Evolutionary conservation across 108 stramenopile species (phyloP), one percentile per base, ranked within the genome.

Genomic region (Skeletonema menzelii): DNA sequence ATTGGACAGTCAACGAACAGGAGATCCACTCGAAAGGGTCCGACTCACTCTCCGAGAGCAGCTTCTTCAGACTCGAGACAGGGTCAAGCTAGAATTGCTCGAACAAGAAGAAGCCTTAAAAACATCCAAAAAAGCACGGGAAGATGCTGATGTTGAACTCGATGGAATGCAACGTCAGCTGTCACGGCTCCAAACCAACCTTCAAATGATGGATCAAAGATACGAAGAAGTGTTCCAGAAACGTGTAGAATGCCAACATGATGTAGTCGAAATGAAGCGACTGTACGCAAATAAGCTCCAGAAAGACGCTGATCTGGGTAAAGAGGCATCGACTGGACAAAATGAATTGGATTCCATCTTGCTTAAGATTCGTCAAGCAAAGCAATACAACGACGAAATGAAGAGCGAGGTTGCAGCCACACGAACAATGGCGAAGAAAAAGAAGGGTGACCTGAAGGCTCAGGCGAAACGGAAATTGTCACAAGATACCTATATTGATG

Each of bases 151-250:
- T 31, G 90, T 94, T 24, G 80, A 89, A 61, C 72, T 95, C 7
- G 89, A 95, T 58, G 86, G 86, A 4, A 67, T 94, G 72, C 94
- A 95, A 65, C 91, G 94, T 58, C 94, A 94, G 77, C 83, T 95
- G 2, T 88, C 91, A 12, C 60, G 70, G 31, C 82, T 92, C 8
- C 92, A 95, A 65, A 59, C 87, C 12, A 59, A 59, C 24, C 74
- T 95, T 13, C 88, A 91, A 40, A 40, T 67, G 4, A 75, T 84
- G 7, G 88, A 91, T 31, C 56, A 75, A n/a, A 42, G 72, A 27
- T 87, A 87, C 34, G 76, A 77, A 34, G 64, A 27, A 38, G 65
- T 85, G 0, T 73, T 79, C 8, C 68, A 87, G 35, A 59, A 64
- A 17, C 83, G 90, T 27, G 61, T 72, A 4, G 64, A 69, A 30